Conservation (phyloP, 2,329 filamentous ascomycete species). For the Graphiopsis chlorocephala region DNA sequence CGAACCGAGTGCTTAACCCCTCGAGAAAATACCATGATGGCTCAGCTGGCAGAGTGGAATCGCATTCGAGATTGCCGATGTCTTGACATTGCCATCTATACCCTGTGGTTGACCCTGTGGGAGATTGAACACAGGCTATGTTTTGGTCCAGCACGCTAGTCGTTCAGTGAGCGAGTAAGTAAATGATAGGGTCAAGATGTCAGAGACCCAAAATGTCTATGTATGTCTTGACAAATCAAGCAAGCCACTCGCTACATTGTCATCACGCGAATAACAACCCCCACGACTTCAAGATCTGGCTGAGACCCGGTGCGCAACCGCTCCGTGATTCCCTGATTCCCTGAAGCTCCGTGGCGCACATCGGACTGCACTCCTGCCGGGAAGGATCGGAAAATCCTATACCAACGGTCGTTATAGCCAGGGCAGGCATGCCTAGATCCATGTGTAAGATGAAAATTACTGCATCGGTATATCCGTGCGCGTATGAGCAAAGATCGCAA, state of each 20-base stretch:
- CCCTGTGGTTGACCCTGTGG: background rate
- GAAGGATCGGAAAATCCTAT: background rate
- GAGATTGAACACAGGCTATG: background rate
- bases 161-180: background rate
- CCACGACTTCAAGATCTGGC: background rate
- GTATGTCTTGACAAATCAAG: background rate
- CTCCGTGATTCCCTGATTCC: background rate
- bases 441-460: background rate
- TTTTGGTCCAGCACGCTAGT: background rate
- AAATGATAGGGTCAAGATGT: background rate
- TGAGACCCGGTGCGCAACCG: background rate
- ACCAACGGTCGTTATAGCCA: background rate
- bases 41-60: background rate
- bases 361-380: no score
- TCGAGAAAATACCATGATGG: background rate
- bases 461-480: background rate
- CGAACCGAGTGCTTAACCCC: background rate
- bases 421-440: background rate
- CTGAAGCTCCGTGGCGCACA: background rate
- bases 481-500: background rate
- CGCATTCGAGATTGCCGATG: background rate
- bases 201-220: background rate
- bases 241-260: background rate
- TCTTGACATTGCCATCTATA: background rate
- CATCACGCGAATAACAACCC: background rate